These are phyloP conservation scores for Sedum album DNA, from an alignment of 164 flowering plant species.

Conservation along the genomic window DNA sequence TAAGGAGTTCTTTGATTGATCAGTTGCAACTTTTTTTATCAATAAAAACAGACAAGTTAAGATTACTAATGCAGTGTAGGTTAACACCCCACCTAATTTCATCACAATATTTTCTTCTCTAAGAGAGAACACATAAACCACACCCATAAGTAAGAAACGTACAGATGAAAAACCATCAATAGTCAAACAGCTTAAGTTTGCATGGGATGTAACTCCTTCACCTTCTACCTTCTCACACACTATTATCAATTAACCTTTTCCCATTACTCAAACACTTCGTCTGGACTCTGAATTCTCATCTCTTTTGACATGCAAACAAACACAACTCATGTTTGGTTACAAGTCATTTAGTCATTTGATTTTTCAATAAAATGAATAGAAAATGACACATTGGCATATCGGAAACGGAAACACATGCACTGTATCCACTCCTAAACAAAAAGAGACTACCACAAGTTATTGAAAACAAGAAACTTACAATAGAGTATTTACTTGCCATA, in stretches of 20 bases:
- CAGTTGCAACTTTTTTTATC: background rate
- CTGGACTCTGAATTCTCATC: background rate
- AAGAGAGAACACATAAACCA: background rate
- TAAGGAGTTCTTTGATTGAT: background rate
- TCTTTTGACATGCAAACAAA: background rate
- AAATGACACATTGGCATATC: background rate
- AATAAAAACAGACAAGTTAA: background rate
- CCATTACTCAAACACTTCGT: background rate
- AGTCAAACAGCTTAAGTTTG: slow-evolving; percentile 4
- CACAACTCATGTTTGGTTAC: background rate
- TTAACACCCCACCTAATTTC: slow-evolving; percentile 8
- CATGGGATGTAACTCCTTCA: slow-evolving; percentile 3
- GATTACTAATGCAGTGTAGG: background rate
- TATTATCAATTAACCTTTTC: background rate
- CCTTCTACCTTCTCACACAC: background rate
- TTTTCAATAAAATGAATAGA: background rate
- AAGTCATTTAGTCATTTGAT: background rate
- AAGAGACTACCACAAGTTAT: background rate
- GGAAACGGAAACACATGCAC: background rate
- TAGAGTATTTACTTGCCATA: background rate
- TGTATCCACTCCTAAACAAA: background rate
- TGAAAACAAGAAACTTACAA: too few species aligned
- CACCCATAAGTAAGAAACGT: background rate
- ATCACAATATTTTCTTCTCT: slow-evolving; percentile 4
- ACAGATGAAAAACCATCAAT: background rate